Percentiles rank a stretch among this genome's conserved stretches.
Conservation (phyloP, 768 basidiomycete species). For the Suillus placidus region DNA sequence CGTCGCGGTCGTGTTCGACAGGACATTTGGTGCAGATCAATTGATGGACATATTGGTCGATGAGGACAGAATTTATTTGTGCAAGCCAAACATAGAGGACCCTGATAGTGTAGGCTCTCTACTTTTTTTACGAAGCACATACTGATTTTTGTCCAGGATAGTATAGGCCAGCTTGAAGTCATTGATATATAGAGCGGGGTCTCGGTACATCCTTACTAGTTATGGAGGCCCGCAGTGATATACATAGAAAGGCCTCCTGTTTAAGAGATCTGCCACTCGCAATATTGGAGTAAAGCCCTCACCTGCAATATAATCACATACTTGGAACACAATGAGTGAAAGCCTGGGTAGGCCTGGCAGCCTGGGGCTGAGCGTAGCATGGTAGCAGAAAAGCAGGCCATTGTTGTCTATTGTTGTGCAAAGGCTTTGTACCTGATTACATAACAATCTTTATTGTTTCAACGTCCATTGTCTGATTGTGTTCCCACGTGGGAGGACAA, state of each 20-base stretch:
- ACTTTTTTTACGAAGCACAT: neutral
- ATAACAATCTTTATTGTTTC: conserved; percentile 11
- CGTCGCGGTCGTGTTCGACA: neutral
- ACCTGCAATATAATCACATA: neutral
- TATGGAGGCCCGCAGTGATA: too few species aligned
- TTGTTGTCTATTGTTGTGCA: conserved; percentile 26
- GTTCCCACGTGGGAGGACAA: conserved; percentile 23
- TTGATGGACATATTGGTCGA: neutral
- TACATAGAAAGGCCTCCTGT: neutral
- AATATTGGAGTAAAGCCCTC: neutral
- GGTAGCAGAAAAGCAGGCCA: neutral
- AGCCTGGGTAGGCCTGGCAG: neutral
- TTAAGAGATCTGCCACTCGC: neutral
- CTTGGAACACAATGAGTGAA: neutral
- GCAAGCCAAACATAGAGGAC: neutral
- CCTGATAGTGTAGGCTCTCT: neutral
- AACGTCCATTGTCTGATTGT: conserved; percentile 26
- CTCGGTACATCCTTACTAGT: too few species aligned
- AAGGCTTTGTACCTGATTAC: conserved; percentile 21
- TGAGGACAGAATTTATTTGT: neutral
- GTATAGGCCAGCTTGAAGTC: neutral
- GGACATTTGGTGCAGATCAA: neutral
- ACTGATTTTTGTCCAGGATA: neutral
- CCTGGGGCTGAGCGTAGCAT: neutral
- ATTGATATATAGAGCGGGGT: neutral